Base-by-base conservation (phyloP, 1,139 yeast species). In the Arxiozyma heterogenica region DNA sequence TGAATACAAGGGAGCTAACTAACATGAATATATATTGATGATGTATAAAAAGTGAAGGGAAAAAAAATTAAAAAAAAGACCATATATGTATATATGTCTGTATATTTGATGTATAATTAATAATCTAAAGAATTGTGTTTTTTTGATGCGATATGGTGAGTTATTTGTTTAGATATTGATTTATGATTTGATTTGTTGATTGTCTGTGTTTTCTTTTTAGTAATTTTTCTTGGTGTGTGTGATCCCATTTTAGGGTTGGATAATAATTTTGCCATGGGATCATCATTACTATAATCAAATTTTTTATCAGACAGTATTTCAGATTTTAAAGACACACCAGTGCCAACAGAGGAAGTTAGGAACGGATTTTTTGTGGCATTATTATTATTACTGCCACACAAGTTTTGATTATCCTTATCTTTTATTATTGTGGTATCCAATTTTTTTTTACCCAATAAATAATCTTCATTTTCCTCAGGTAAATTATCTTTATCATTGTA, bases 381-480 rank as follows among this genome's bases (percentile, higher is more conserved):
- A 42, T 25, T 21, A 42, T 4, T 22, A 7, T 4, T 47, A 39
- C 41, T 23, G 11, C 39, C 3, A 34, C 15, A 34, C 6, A 34
- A 34, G 15, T 15, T 34, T 34, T 34, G 39, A 11, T 47, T n/a
- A 18, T 17, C 11, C 18, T 39, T 23, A 23, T 11, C 41, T 27
- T 58, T 52, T 53, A 62, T 48, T n/a, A 72, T 54, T 41, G 71
- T 57, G 15, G 71, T 68, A 57, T 77, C 80, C 21, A 81, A 64
- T 52, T 77, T 68, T 57, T 73, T 76, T 63, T 72, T 77, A 2
- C 85, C 85, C 41, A 81, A 63, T 20, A 81, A 61, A 59, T 72
- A 77, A 47, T 76, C 82, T 49, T 79, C 81, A 20, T 72, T 67
- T 3, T 65, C 55, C 22, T 49, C 47, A 3, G 45, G 45, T 21